Conservation (phyloP, 805 yeast species). For the Candida hungchunana region DNA sequence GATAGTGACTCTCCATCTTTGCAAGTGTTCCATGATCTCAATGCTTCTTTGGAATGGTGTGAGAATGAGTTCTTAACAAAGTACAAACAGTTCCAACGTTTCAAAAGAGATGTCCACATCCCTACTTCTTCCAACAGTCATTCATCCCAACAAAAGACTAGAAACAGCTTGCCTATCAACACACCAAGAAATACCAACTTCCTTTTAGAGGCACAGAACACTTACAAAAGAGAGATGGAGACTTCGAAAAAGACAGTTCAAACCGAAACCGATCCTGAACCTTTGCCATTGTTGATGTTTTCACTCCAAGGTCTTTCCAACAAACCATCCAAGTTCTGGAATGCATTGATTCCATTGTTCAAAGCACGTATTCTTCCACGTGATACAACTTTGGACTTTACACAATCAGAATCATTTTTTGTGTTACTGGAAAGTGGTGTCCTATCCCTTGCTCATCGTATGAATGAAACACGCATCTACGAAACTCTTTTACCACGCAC, state of each 20-base stretch:
- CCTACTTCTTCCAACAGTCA: constrained; percentile 4
- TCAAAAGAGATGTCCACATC: constrained; percentile 9
- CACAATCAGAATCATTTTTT: constrained; percentile 34
- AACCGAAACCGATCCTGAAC: constrained; percentile 7
- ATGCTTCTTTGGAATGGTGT: constrained; percentile 93
- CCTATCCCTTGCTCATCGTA: constrained; percentile 46
- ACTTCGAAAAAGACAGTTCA: constrained; percentile 29
- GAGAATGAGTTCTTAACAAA: constrained; percentile 74
- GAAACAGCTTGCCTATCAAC: constrained; percentile 19
- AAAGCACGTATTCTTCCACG: constrained; percentile 41
- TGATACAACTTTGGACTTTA: constrained; percentile 46
- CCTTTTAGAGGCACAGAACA: constrained; percentile 35
- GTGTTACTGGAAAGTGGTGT: constrained; percentile 57
- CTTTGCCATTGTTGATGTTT: constrained; percentile 10
- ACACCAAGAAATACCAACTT: constrained; percentile 41
- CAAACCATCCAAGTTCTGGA: constrained; percentile 12
- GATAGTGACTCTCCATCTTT: constrained; percentile 42
- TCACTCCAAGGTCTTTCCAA: constrained; percentile 12
- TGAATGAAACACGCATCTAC: constrained; percentile 33
- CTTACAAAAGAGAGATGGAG: constrained; percentile 19
- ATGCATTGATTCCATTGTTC: constrained; percentile 5
- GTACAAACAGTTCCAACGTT: constrained; percentile 31
- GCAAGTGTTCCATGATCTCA: constrained; percentile 71
- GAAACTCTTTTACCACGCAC: constrained; percentile 51
- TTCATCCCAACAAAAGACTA: too few species aligned